Base-by-base conservation (phyloP, 805 yeast species). In the Yamadazyma tumulicola region DNA sequence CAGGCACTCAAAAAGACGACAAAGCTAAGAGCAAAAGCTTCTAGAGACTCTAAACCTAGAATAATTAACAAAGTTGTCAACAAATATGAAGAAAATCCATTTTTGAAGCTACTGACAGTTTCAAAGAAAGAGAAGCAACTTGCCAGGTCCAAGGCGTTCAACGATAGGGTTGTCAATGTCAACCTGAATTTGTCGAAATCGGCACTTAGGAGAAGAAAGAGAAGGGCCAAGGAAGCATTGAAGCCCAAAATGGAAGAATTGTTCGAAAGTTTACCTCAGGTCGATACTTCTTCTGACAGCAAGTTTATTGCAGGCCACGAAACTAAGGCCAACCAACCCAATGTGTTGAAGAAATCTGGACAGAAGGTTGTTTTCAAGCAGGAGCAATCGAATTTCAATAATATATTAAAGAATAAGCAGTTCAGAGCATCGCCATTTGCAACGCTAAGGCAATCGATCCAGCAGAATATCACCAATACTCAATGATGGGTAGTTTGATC, bases 231-330 rank as follows among this genome's bases (percentile, higher is more conserved):
- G 47, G 83, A 81, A 37, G 75, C 79, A 45, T 61, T 85, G 40
- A 75, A 74, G 47, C 86, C 89, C 4, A 72, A 78, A 48, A 70
- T 84, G 75, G 66, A 70, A 34, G 93, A 84, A 45, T 57, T 84
- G 29, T 60, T 79, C 35, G 63, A 64, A 19, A 76, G 74, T 12
- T 61, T 84, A 33, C 69, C 69, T 2, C 72, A 67, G 15, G 57
- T 35, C 7, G 29, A 39, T 18, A 13, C 8, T 6, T 19, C 9
- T 5, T n/a, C n/a, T n/a, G n/a, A n/a, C n/a, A 34, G 19, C 19
- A 42, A 16, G 29, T 63, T 38, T 31, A 24, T 24, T 6, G n/a
- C n/a, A n/a, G n/a, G n/a, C n/a, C 23, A 21, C 11, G 19, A 26
- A 15, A 16, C n/a, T 12, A 7, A 24, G 13, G 46, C 46, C 29